A percentile compares a stretch with the other conserved stretches of the same genome.
phyloP scores from a whole-genome alignment of 495 filamentous ascomycete genomes.

The Cercophora sp. region DNA sequence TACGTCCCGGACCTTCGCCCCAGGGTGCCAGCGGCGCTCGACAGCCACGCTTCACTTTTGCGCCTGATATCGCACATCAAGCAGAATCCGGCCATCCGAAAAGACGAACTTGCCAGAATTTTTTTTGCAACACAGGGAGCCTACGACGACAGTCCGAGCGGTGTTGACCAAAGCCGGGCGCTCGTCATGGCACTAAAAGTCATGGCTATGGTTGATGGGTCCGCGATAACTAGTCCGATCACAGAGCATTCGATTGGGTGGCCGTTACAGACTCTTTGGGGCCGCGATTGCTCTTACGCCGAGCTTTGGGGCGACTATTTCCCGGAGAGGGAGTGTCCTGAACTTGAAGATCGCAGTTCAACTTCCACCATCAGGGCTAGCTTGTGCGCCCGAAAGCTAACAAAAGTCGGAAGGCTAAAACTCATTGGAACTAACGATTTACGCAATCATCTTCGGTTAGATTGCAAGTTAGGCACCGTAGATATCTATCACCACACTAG shows the following conservation, averaged over 20 bases:
- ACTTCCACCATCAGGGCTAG: slow-evolving; percentile 18
- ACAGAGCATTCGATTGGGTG: slow-evolving; percentile 5
- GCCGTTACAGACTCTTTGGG: background rate
- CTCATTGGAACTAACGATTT: slow-evolving; percentile 33
- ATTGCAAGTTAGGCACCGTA: slow-evolving; percentile 24
- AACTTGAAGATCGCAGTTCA: slow-evolving; percentile 9
- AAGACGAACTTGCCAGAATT: background rate
- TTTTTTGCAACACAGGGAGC: background rate
- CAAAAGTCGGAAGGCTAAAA: slow-evolving; percentile 24
- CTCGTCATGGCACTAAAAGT: slow-evolving; percentile 9
- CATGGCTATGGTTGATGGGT: slow-evolving; percentile 32
- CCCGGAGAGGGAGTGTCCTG: background rate
- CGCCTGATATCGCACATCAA: slow-evolving; percentile 1
- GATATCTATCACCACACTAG: slow-evolving; percentile 32
- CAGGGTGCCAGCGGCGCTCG: background rate
- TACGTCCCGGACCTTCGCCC: background rate
- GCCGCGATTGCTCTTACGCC: background rate
- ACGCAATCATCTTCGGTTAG: slow-evolving; percentile 28
- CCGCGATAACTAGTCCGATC: slow-evolving; percentile 15
- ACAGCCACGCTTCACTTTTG: background rate
- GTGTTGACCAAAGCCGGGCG: background rate
- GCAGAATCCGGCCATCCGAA: background rate
- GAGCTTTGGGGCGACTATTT: background rate
- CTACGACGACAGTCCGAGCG: background rate
- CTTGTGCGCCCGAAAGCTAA: slow-evolving; percentile 27